Base-by-base conservation (phyloP, 768 basidiomycete genomes). In the Russula vinacea region DNA sequence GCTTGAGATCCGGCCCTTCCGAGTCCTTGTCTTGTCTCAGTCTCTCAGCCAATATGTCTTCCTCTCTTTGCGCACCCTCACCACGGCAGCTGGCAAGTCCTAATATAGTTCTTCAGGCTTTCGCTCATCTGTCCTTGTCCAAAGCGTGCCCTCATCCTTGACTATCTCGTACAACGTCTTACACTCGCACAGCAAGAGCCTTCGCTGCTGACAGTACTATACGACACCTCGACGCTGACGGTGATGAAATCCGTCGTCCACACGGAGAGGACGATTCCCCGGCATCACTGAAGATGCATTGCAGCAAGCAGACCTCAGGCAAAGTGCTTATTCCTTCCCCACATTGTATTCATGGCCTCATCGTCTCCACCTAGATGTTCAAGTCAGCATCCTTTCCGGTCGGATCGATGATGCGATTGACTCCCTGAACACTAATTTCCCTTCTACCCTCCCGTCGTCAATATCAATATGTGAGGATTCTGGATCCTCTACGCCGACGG, bases 131-230 rank as follows among this genome's bases (percentile, higher is more conserved):
- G 1, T 14, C 50, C 19, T n/a, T 29, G 14, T 44, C 33, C 56
- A 73, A 70, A 91, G 89, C 84, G 85, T 50, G 73, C 80, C 19
- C 75, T 93, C 52, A 86, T 93, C 17, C 77, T 93, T 42, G 86
- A 90, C 69, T 93, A 92, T 71, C 81, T 94, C 1, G 83, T 83
- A 60, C 89, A 92, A 69, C 80, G 83, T 45, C 87, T 62, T 90
- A 86, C 73, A 82, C 84, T n/a, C 76, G 76, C 44, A 90, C 92
- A 0, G 89, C 89, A 3, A 78, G 79, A 39, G 86, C 85, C 0
- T 90, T 94, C 66, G 79, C 80, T 8, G 76, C 78, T 47, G 88
- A 90, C 57, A 87, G 84, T 62, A 77, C 83, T 9, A 78, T 86
- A 22, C 80, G 80, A 58, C 84, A 85, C 52, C 78, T 88, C 26